phyloP scores from a whole-genome alignment of 345 rosid species.

The Hevea brasiliensis region DNA sequence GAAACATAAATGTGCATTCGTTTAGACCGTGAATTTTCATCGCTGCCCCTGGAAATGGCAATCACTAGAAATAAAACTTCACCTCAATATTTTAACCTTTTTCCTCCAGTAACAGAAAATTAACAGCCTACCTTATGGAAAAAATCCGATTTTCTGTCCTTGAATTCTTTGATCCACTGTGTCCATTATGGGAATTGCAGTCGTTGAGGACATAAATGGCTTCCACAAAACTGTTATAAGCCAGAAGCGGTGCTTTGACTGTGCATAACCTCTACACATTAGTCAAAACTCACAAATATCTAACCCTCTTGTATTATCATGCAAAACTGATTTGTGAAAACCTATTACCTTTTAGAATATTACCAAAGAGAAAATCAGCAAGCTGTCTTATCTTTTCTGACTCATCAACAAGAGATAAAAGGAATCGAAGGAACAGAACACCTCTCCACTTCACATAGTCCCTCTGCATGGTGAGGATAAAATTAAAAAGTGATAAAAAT shows the following conservation, averaged over 20 bases:
- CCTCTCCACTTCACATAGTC: conserved; percentile 99
- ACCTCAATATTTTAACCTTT: conserved; percentile 3
- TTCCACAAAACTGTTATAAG: conserved; percentile 96
- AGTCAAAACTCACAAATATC: conserved; percentile 18
- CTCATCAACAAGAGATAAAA: conserved; percentile 86
- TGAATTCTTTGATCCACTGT: conserved; percentile 51
- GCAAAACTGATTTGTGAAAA: conserved; percentile 15
- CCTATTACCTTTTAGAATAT: conserved; percentile 72
- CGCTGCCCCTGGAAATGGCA: conserved; percentile 61
- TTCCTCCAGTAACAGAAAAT: conserved; percentile 6
- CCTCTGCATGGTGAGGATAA: conserved; percentile 50
- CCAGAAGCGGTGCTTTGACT: conserved; percentile 94
- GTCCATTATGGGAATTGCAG: conserved; percentile 62
- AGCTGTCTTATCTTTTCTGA: conserved; percentile 86
- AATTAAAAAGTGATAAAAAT: neutral
- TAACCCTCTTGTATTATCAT: conserved; percentile 8
- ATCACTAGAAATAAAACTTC: conserved; percentile 20
- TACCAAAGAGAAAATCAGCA: conserved; percentile 86
- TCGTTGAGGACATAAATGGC: conserved; percentile 86
- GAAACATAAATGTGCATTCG: conserved; percentile 81
- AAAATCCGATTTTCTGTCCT: conserved; percentile 54
- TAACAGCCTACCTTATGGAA: conserved; percentile 56
- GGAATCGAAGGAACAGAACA: conserved; percentile 79
- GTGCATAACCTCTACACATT: conserved; percentile 23
- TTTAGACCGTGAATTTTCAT: conserved; percentile 70